These are phyloP conservation scores for Lasiodiplodia sp. DNA, from an alignment of 2,329 filamentous ascomycete genomes.

Conservation along the genomic window DNA sequence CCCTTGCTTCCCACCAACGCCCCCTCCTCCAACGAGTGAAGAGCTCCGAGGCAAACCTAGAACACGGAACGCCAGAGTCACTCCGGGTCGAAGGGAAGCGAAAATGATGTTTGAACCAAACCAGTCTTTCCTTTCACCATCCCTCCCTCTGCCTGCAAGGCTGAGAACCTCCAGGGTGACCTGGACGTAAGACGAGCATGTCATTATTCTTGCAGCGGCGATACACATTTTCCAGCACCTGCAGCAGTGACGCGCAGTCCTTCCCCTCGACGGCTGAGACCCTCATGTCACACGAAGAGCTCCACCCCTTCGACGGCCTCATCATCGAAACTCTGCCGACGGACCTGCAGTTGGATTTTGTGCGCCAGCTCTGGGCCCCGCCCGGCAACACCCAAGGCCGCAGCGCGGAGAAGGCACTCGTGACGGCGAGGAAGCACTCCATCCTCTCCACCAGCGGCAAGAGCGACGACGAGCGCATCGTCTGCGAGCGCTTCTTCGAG, in stretches of 20 bases:
- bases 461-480: background rate
- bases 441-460: background rate
- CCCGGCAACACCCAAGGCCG: background rate
- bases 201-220: background rate
- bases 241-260: background rate
- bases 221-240: background rate
- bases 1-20: constrained; percentile 5
- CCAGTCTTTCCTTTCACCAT: background rate
- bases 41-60: background rate
- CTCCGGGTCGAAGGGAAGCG: background rate
- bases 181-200: background rate
- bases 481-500: background rate
- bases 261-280: constrained; percentile 6
- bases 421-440: background rate
- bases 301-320: constrained; percentile 8
- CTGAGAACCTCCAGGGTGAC: background rate
- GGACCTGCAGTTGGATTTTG: background rate
- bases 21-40: background rate
- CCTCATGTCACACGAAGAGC: constrained; percentile 15
- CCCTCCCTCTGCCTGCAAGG: background rate
- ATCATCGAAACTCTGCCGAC: constrained; percentile 12
- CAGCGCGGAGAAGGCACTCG: background rate
- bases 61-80: background rate
- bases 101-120: background rate
- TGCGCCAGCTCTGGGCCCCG: constrained; percentile 5